Base-by-base conservation (phyloP, 1,284 basidiomycete species). In the Cryptococcus sp. region DNA sequence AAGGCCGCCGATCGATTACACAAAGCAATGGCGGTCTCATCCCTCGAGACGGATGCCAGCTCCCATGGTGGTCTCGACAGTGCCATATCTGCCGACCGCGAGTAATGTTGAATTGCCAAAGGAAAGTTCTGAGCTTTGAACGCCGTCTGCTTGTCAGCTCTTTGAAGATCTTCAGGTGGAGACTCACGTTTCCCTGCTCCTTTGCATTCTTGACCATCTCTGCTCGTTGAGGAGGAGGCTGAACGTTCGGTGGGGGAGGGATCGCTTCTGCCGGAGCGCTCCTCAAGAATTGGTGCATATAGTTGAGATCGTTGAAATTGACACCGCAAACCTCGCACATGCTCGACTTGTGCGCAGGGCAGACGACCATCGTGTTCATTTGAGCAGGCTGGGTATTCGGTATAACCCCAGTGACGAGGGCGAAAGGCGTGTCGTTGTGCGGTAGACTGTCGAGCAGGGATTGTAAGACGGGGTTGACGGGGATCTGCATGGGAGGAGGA, bases 1-100 rank as follows among this genome's bases (percentile, higher is more conserved):
- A 85, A 86, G 1, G 92, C 86, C 0, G 92, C 90, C 5, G 86
- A 88, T 44, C 94, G 82, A 72, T 98, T 98, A 53, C 89, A 93
- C 38, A 98, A 72, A 56, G 89, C 80, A 25, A 89, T 83, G 10
- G 87, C 84, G 38, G 95, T 79, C 68, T 98, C 94, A 59, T 98
- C 94, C 43, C 87, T 80, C 71, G 89, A 82, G 51, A 92, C 68
- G 34, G 81, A 79, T 45, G 85, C 84, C 3, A 81, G 77, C 69
- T 98, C 94, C 88, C 93, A 97, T 32, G 89, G 83, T 10, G 91
- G 86, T 32, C 94, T 80, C 52, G 86, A 84, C 0, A 84, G 76
- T 1, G 92, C 91, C 44, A 93, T 79, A 61, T 82, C 81, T 25
- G 87, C 82, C 32, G 91, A 90, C 62, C 85, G 80, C 19, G 84